phyloP scores from a whole-genome alignment of 2,329 filamentous ascomycete genomes.

The Grosmannia huntii region DNA sequence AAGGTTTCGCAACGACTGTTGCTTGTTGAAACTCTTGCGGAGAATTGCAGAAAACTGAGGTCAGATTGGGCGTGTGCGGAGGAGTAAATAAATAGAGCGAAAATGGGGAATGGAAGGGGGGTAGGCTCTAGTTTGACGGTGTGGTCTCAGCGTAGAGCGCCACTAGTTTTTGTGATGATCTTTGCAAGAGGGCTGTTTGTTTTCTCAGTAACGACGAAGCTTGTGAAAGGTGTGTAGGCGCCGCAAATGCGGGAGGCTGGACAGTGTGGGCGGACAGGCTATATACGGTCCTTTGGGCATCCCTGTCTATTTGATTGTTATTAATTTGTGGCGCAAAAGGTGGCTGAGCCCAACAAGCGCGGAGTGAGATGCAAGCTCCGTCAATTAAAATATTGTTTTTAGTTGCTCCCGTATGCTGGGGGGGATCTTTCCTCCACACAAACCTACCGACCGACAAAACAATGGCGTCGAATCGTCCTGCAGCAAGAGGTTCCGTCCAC shows the following conservation, averaged over 20 bases:
- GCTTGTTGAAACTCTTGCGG: background rate
- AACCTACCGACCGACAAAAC: background rate
- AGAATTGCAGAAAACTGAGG: background rate
- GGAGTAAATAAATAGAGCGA: background rate
- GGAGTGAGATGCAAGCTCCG: background rate
- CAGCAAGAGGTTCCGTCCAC: background rate
- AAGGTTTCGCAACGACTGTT: background rate
- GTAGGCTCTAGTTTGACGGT: too few relatives aligned
- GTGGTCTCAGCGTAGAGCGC: background rate
- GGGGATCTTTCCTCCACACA: background rate
- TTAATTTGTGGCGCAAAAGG: background rate
- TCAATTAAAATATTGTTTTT: too few relatives aligned
- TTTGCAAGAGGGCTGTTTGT: background rate
- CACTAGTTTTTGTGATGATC: conserved; percentile 2
- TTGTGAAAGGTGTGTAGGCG: conserved; percentile 8
- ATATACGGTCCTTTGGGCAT: conserved; percentile 12
- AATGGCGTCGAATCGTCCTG: conserved; percentile 8
- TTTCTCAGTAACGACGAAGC: conserved; percentile 4
- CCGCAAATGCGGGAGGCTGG: conserved; percentile 10
- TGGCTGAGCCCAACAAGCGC: too few relatives aligned
- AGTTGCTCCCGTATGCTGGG: too few relatives aligned
- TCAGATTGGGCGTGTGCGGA: background rate
- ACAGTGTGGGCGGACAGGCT: conserved; percentile 12
- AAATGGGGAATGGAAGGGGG: background rate
- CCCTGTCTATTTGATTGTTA: background rate